Evolutionary conservation across 1,139 yeast genomes (phyloP).

Genomic region (Candida pseudoviswanathii): DNA sequence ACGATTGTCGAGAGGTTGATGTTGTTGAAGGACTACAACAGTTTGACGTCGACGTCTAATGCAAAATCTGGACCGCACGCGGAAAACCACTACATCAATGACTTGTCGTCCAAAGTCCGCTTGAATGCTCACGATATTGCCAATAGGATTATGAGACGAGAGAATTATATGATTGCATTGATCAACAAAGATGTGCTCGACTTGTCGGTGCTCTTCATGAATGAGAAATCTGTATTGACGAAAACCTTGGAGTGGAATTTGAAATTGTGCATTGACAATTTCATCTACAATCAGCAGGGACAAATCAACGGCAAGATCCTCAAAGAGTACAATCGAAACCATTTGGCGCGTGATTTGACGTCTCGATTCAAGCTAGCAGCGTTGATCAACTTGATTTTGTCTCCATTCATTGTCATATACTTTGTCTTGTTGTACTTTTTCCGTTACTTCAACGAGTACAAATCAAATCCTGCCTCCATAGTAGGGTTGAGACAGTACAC

Average conservation of each 20-base stretch:
- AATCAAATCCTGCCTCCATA: conserved; percentile 81
- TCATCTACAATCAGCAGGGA: conserved; percentile 80
- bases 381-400: conserved; percentile 71
- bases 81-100: conserved; percentile 39
- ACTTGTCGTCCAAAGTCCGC: conserved; percentile 68
- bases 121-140: conserved; percentile 94
- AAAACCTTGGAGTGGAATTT: conserved; percentile 94
- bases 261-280: conserved; percentile 84
- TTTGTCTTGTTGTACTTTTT: conserved; percentile 82
- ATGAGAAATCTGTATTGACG: conserved; percentile 56
- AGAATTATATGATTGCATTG: conserved; percentile 88
- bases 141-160: conserved; percentile 92
- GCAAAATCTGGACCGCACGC: conserved; percentile 7
- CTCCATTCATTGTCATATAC: conserved; percentile 86
- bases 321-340: conserved; percentile 70
- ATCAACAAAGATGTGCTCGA: conserved; percentile 78
- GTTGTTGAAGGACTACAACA: conserved; percentile 77
- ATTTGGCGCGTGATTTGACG: conserved; percentile 67
- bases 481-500: conserved; percentile 84
- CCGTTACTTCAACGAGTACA: conserved; percentile 89
- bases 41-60: conserved; percentile 55
- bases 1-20: conserved; percentile 79
- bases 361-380: conserved; percentile 89
- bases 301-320: conserved; percentile 76
- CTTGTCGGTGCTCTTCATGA: conserved; percentile 41